Evolutionary conservation across 495 filamentous ascomycete species (phyloP).

Genomic region (Lophium mytilinum): DNA sequence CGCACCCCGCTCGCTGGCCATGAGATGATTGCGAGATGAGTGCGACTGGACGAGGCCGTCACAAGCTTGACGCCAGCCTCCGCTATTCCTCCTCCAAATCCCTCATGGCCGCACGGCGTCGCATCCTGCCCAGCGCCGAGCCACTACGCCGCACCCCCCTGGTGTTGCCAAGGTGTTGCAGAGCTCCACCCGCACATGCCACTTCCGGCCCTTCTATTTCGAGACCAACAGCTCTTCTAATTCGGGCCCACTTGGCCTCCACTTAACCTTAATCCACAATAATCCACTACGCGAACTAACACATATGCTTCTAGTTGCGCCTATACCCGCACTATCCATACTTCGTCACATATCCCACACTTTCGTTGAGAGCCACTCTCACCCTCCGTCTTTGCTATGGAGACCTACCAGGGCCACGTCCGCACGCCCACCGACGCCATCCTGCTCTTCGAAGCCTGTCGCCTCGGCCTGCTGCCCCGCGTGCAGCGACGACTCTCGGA

Average conservation of each 20-base stretch:
- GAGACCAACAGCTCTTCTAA: neutral
- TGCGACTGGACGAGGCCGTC: no score
- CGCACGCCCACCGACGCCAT: slow-evolving; percentile 91
- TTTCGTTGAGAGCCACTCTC: neutral
- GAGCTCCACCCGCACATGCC: neutral
- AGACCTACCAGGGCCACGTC: slow-evolving; percentile 91
- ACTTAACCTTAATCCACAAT: neutral
- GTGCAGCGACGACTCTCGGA: slow-evolving; percentile 91
- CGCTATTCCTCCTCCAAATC: no score
- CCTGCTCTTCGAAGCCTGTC: slow-evolving; percentile 93
- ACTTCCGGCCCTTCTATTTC: neutral
- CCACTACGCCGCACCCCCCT: neutral
- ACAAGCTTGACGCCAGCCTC: no score
- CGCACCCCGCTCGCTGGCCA: no score
- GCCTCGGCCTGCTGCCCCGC: slow-evolving; percentile 78
- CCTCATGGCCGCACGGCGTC: neutral
- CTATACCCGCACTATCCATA: no score
- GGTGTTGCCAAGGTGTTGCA: no score
- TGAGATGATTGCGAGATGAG: no score
- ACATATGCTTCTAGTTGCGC: neutral
- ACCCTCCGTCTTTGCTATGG: slow-evolving; percentile 51
- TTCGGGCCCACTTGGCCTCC: neutral
- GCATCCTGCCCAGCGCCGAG: neutral
- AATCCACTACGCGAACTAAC: neutral
- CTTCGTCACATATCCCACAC: no score